phyloP scores from a whole-genome alignment of 163 green algal genomes.

The Coccomyxa subellipsoidea region DNA sequence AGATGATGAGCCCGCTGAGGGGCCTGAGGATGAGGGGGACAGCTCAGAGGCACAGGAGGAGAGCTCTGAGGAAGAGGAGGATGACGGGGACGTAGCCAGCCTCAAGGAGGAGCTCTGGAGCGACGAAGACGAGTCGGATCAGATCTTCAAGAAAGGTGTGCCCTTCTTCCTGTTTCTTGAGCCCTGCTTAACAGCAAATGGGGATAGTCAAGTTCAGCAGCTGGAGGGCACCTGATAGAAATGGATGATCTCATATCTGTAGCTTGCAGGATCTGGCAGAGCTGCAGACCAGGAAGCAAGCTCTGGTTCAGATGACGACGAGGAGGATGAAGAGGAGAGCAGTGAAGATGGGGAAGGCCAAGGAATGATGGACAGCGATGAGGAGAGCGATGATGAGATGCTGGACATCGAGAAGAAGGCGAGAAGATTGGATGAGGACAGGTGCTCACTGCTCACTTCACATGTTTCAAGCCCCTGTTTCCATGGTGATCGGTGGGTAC shows the following conservation, averaged over 20 bases:
- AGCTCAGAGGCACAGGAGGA: background rate
- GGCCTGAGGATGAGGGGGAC: background rate
- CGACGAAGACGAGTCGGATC: slow-evolving; percentile 3
- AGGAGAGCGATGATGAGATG: slow-evolving; percentile 23
- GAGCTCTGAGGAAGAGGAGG: background rate
- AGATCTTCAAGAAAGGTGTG: background rate
- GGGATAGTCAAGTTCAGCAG: background rate
- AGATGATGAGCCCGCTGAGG: background rate
- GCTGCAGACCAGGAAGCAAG: background rate
- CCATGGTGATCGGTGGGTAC: background rate
- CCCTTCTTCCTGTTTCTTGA: background rate
- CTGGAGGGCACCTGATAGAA: background rate
- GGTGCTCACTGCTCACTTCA: background rate
- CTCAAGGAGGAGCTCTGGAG: slow-evolving; percentile 90
- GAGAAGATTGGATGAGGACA: slow-evolving; percentile 15
- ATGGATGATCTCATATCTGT: background rate
- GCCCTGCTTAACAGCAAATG: background rate
- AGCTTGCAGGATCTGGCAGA: background rate
- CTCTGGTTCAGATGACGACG: background rate
- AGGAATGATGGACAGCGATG: slow-evolving; percentile 19
- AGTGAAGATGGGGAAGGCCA: slow-evolving; percentile 32
- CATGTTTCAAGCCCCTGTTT: background rate
- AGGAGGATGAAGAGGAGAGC: background rate
- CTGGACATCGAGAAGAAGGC: slow-evolving; percentile 23
- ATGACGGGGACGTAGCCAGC: slow-evolving; percentile 78